Conservation (phyloP, 2,329 filamentous ascomycete species). For the Talaromyces sp. region DNA sequence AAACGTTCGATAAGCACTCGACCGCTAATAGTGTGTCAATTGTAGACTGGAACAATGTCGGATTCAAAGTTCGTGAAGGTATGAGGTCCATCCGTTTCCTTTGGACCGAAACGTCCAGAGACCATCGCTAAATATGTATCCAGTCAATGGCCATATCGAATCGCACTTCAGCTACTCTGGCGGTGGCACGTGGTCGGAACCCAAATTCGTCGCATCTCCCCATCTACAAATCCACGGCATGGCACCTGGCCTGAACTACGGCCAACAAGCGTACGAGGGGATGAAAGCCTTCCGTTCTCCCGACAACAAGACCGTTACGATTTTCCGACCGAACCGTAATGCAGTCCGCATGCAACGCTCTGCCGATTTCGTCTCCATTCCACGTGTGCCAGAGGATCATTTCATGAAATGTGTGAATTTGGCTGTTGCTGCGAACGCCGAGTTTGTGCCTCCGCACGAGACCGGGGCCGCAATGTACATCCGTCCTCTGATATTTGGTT, state of each 20-base stretch:
- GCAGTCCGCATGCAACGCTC: conserved; percentile 81
- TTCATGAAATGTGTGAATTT: conserved; percentile 75
- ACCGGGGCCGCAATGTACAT: conserved; percentile 92
- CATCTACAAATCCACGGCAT: conserved; percentile 90
- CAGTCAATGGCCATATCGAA: conserved; percentile 89
- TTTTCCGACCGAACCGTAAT: conserved; percentile 87
- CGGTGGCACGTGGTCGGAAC: conserved; percentile 69
- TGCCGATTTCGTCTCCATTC: conserved; percentile 77
- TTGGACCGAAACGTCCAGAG: not conserved
- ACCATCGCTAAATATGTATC: not conserved
- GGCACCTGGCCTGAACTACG: conserved; percentile 93
- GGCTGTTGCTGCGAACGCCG: conserved; percentile 84
- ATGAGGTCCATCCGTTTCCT: conserved; percentile 35
- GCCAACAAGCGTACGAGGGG: conserved; percentile 97
- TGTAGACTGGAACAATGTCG: conserved; percentile 84
- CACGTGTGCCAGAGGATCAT: conserved; percentile 69
- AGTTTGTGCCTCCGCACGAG: conserved; percentile 82
- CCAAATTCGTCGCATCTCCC: conserved; percentile 76
- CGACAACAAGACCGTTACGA: conserved; percentile 58
- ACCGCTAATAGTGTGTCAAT: not conserved
- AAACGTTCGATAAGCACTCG: not conserved
- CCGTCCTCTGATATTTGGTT: conserved; percentile 83
- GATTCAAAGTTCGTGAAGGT: conserved; percentile 91
- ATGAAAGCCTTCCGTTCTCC: conserved; percentile 84
- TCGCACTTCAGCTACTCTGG: conserved; percentile 74